Evolutionary conservation across 2,329 filamentous ascomycete species (phyloP), one percentile per base, ranked within the genome.

Genomic region (Aspergillus ustus): DNA sequence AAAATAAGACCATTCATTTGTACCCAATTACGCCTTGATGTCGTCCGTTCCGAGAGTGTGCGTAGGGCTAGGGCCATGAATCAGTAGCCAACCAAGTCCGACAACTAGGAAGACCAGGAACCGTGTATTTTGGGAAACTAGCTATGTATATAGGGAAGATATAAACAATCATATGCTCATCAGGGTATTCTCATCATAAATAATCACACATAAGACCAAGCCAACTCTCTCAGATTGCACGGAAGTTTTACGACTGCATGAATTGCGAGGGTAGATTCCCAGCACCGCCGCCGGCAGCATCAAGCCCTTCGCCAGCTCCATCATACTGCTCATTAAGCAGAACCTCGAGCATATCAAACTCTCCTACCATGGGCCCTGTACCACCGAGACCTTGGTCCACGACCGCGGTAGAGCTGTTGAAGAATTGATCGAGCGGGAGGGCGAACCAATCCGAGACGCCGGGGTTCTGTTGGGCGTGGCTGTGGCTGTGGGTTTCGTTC

Each of bases 361-460:
- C 84, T 2, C 84, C 85, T 15, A 89, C 79, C 73, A 87, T 85
- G n/a, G 85, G 85, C 0, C 86, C 86, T 20, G 83, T 85, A 22
- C 87, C 85, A 57, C 87, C 85, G 1, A 84, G 81, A 13, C 84
- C 84, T 68, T 83, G 83, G 63, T 82, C 79, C 46, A 82, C 79
- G 4, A 74, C 76, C 2, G 74, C 75, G 9, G 76, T 77, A 17
- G 78, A 78, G 56, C 73, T 79, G 64, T 83, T 83, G 57, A 87
- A 81, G 62, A 88, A 81, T 48, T 85, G 84, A 70, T 88, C 85
- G 3, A 89, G 77, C 1, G 85, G 85, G n/a, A 88, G 71, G 0
- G 86, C 83, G 54, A 88, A 79, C 86, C 86, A 89, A 71, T 88
- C 85, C 45, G 83, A 81, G 20, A 67, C 68, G 52, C 70, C 69